A percentile compares a stretch with the other conserved stretches of the same genome.
Conservation (phyloP, 1,284 basidiomycete genomes). For the Moesziomyces antarcticus region DNA sequence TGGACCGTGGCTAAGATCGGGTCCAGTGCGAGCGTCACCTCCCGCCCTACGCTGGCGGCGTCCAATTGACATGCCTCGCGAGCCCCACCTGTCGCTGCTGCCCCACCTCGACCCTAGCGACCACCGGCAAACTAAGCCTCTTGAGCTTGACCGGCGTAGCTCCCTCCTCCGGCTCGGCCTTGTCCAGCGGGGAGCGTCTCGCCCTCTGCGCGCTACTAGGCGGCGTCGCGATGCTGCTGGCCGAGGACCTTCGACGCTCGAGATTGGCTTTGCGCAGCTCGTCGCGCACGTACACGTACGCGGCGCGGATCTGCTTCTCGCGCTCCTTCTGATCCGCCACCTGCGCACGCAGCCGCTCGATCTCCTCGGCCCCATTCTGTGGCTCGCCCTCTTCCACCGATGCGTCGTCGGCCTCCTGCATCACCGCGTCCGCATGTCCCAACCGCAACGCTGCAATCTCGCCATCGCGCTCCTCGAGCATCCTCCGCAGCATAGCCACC, state of each 20-base stretch:
- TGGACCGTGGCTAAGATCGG: too few relatives aligned
- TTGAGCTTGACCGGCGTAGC: conserved; percentile 40
- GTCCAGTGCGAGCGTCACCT: too few relatives aligned
- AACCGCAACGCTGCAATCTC: conserved; percentile 36
- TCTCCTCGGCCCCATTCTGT: conserved; percentile 2
- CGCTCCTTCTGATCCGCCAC: conserved; percentile 45
- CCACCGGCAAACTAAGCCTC: conserved; percentile 38
- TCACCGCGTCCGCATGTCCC: conserved; percentile 33
- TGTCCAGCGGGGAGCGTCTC: not conserved
- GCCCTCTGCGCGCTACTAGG: not conserved
- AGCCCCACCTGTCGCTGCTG: too few relatives aligned
- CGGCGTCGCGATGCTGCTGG: not conserved
- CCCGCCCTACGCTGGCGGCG: not conserved
- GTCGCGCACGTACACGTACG: conserved; percentile 56
- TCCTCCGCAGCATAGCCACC: conserved; percentile 7
- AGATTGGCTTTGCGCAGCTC: conserved; percentile 52
- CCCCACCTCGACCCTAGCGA: not conserved
- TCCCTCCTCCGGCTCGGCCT: not conserved
- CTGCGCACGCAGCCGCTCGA: conserved; percentile 28
- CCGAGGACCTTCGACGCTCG: conserved; percentile 37
- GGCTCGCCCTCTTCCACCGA: not conserved
- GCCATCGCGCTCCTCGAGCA: conserved; percentile 30
- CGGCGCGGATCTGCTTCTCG: conserved; percentile 55
- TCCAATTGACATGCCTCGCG: too few relatives aligned
- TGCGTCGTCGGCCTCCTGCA: conserved; percentile 10